Evolutionary conservation across 495 filamentous ascomycete genomes (phyloP), one percentile per base, ranked within the genome.

Genomic region (Aspergillus conjunctus): DNA sequence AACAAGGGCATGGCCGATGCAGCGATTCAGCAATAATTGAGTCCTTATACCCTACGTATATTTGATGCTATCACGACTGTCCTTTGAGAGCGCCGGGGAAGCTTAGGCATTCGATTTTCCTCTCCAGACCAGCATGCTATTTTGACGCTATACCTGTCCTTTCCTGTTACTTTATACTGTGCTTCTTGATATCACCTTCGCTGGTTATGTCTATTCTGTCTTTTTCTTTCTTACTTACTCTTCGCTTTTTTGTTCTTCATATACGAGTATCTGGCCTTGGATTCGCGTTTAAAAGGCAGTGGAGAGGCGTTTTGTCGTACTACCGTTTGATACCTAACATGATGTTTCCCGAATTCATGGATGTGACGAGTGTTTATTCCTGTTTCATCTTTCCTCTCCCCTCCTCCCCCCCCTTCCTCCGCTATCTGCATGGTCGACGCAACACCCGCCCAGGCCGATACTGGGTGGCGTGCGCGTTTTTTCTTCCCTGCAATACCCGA

Each of bases 221-320:
- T 17, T 34, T 46, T 22, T 60, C 34, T 62, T 45, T 54, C 17
- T 46, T 49, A 18, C 1, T 44, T 48, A 34, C 51, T 20, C 54
- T 39, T 44, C 61, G 41, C 32, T 32, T 51, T 39, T 26, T 34
- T 45, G 48, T 33, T 14, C 37, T 51, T 22, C n/a, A 48, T 32
- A 39, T 57, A 22, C 56, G 30, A 50, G 50, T 17, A 12, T 50
- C 57, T 65, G 22, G 32, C 6, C 41, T n/a, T 41, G 22, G 48
- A 51, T 53, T 31, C 57, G 45, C 56, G 58, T 69, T 64, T 62
- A 70, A 74, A 71, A 59, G 66, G 67, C 65, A 64, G 63, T 60
- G 64, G 67, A 66, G 60, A 45, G 73, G 72, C 66, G 71, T 75
- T 72, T 56, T 64, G 58, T 61, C 53, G 50, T 66, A 59, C 51